Evolutionary conservation across 2,329 filamentous ascomycete species (phyloP).

Genomic region (Phialocephala sp.): DNA sequence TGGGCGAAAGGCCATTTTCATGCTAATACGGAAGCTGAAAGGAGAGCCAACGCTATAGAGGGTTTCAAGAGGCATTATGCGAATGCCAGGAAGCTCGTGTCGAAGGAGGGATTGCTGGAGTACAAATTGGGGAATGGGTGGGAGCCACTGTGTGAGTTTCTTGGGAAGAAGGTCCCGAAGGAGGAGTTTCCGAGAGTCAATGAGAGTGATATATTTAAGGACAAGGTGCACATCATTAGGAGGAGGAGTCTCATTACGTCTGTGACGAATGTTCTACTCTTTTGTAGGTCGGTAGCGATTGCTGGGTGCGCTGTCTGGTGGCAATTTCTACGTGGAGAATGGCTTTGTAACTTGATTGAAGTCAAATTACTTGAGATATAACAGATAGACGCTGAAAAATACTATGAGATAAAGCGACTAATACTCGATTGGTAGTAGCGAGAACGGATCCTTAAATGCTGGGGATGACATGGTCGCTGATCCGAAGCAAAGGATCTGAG

Average conservation of each 20-base stretch:
- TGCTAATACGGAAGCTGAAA: background rate
- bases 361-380: no score
- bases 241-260: background rate
- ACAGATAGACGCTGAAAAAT: no score
- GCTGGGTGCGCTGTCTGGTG: background rate
- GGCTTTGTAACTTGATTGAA: no score
- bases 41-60: background rate
- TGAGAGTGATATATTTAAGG: constrained; percentile 5
- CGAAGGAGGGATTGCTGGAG: constrained; percentile 26
- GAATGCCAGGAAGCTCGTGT: constrained; percentile 22
- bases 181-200: constrained; percentile 7
- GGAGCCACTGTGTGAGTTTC: constrained; percentile 31
- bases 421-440: no score
- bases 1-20: constrained; percentile 14
- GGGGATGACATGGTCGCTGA: background rate
- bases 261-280: background rate
- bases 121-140: constrained; percentile 29
- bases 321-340: background rate
- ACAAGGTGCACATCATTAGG: background rate
- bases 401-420: no score
- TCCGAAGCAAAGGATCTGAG: background rate
- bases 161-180: background rate
- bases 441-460: background rate
- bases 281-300: background rate
- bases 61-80: constrained; percentile 19